Evolutionary conservation across 139 green algal genomes (phyloP).

Genomic region (Chlamydomonas sp.): DNA sequence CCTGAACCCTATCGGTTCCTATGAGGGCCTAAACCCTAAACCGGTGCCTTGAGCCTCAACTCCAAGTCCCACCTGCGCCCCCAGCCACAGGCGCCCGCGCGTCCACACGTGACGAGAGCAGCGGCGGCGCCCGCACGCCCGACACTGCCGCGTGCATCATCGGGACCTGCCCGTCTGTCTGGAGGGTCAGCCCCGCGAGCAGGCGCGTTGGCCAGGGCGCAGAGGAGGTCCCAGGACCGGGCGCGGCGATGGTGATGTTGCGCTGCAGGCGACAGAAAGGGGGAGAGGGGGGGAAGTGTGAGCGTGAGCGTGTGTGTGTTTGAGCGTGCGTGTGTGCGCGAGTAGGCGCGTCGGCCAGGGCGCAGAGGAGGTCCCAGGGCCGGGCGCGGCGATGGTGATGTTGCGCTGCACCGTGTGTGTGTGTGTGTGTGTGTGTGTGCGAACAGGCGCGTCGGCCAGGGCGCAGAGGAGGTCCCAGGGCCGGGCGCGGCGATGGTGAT

Average conservation of each 20-base stretch:
- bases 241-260: not conserved
- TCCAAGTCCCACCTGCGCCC: too few species aligned
- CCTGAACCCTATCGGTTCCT: too few species aligned
- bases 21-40: too few species aligned
- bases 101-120: too few species aligned
- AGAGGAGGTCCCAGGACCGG: not conserved
- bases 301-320: too few species aligned
- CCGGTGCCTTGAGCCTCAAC: too few species aligned
- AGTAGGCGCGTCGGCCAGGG: not conserved
- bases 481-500: not conserved
- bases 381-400: not conserved
- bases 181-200: not conserved
- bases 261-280: not conserved
- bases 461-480: not conserved
- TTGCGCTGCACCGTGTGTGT: not conserved
- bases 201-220: not conserved
- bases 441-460: too few species aligned
- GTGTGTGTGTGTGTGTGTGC: too few species aligned
- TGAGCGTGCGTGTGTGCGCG: too few species aligned
- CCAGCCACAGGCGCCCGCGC: too few species aligned
- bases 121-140: not conserved
- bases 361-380: not conserved
- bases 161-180: constrained; percentile 1
- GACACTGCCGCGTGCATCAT: not conserved
- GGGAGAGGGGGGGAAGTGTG: not conserved